phyloP scores from a whole-genome alignment of 2,329 filamentous ascomycete genomes.

The Aspergillus texensis region DNA sequence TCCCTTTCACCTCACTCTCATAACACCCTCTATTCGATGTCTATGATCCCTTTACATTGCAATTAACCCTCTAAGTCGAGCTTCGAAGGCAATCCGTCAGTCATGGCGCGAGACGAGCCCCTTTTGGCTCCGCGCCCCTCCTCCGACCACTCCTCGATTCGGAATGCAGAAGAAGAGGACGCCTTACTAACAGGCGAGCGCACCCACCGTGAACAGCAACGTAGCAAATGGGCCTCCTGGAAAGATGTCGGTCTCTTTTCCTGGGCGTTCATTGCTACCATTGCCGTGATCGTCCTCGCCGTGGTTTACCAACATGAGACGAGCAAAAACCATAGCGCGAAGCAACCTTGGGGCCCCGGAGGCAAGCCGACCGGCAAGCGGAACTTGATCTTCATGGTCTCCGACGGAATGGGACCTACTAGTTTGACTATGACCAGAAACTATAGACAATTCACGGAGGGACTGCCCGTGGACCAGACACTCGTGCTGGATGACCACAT shows the following conservation, averaged over 20 bases:
- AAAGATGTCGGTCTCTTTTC: conserved; percentile 75
- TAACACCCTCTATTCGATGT: conserved; percentile 1
- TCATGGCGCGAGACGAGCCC: conserved; percentile 51
- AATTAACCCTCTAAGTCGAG: not conserved
- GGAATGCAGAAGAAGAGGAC: conserved; percentile 63
- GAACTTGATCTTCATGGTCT: conserved; percentile 98
- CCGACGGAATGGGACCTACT: conserved; percentile 96
- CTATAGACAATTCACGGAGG: conserved; percentile 77
- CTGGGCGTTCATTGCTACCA: conserved; percentile 82
- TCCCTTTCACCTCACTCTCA: not conserved
- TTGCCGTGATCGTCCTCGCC: conserved; percentile 75
- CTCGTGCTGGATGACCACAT: conserved; percentile 84
- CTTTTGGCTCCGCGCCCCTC: conserved; percentile 58
- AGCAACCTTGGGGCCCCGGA: conserved; percentile 39
- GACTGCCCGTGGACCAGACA: conserved; percentile 72
- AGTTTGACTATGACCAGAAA: conserved; percentile 83
- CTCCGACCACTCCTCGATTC: conserved; percentile 59
- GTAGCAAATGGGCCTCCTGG: conserved; percentile 60
- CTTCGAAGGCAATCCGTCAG: not conserved
- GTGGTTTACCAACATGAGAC: conserved; percentile 75
- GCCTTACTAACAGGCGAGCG: conserved; percentile 62
- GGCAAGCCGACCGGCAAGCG: conserved; percentile 67
- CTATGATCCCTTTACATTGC: not conserved
- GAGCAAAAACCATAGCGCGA: conserved; percentile 38
- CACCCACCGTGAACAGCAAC: conserved; percentile 30